These are phyloP conservation scores for Curvularia eragrostidis DNA, from an alignment of 2,329 filamentous ascomycete species.

Conservation along the genomic window DNA sequence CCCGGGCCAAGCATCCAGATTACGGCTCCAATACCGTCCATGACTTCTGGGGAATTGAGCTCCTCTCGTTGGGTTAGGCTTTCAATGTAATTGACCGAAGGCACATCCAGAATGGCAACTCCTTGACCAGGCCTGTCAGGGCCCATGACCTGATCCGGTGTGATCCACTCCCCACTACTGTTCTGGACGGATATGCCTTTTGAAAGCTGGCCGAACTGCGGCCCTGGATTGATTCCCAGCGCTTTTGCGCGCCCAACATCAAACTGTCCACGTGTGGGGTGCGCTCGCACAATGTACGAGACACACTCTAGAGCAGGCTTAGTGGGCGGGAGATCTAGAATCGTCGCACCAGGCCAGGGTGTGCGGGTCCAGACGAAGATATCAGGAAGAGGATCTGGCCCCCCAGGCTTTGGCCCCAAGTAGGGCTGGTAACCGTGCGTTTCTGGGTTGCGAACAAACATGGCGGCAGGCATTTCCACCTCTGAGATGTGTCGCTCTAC, in stretches of 20 bases:
- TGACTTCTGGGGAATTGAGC: conserved; percentile 70
- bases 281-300: conserved; percentile 84
- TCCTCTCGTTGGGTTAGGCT: conserved; percentile 74
- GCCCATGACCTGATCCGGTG: conserved; percentile 85
- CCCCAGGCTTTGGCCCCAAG: conserved; percentile 68
- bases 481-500: conserved; percentile 69
- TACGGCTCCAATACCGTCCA: conserved; percentile 70
- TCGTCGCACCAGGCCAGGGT: conserved; percentile 77
- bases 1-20: conserved; percentile 82
- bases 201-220: conserved; percentile 66
- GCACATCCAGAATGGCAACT: conserved; percentile 81
- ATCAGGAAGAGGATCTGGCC: conserved; percentile 61
- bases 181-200: conserved; percentile 68
- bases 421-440: conserved; percentile 73
- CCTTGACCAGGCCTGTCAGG: conserved; percentile 71
- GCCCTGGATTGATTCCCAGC: conserved; percentile 68
- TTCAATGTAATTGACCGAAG: conserved; percentile 72
- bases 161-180: conserved; percentile 71
- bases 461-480: conserved; percentile 70
- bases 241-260: conserved; percentile 67
- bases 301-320: conserved; percentile 71
- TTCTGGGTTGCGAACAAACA: conserved; percentile 70
- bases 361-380: conserved; percentile 74
- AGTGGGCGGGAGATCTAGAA: conserved; percentile 72
- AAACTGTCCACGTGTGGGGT: conserved; percentile 82